phyloP scores from a whole-genome alignment of 2,329 filamentous ascomycete genomes.

The Aspergillus pseudoviridinutans region DNA sequence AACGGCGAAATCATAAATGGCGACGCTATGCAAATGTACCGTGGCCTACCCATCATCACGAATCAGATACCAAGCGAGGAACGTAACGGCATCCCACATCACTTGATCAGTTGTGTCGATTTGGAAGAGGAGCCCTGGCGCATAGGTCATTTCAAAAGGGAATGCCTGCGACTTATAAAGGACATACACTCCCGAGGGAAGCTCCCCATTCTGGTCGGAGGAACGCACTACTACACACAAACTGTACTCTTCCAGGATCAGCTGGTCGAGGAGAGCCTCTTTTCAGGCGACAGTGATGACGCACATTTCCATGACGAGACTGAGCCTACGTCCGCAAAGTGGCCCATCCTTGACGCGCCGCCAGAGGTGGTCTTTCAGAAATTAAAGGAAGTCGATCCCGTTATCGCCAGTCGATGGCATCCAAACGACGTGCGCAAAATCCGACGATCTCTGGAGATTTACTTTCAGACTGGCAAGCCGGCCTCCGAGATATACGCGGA shows the following conservation, averaged over 20 bases:
- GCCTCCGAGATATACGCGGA: slow-evolving; percentile 86
- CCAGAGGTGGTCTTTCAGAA: slow-evolving; percentile 69
- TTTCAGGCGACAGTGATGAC: slow-evolving; percentile 21
- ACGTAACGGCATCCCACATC: slow-evolving; percentile 76
- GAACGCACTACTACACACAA: slow-evolving; percentile 93
- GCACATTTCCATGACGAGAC: slow-evolving; percentile 17
- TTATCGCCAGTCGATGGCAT: slow-evolving; percentile 90
- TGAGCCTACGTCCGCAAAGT: slow-evolving; percentile 40
- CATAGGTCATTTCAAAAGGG: slow-evolving; percentile 70
- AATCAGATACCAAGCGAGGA: slow-evolving; percentile 82
- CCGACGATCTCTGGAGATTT: slow-evolving; percentile 83
- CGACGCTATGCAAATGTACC: slow-evolving; percentile 97
- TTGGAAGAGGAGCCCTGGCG: slow-evolving; percentile 78
- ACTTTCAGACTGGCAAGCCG: slow-evolving; percentile 70
- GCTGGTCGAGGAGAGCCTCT: slow-evolving; percentile 46
- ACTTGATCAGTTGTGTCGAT: slow-evolving; percentile 75
- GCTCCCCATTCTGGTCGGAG: slow-evolving; percentile 85
- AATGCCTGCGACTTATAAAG: slow-evolving; percentile 64
- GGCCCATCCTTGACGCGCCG: slow-evolving; percentile 67
- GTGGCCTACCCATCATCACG: slow-evolving; percentile 86
- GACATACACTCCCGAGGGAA: slow-evolving; percentile 76
- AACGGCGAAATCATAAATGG: slow-evolving; percentile 95
- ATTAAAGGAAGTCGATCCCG: slow-evolving; percentile 75
- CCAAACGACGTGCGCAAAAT: slow-evolving; percentile 91
- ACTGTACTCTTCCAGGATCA: slow-evolving; percentile 77